Evolutionary conservation across 2,329 filamentous ascomycete species (phyloP), one percentile per base, ranked within the genome.

Genomic region (Aspergillus sp.): DNA sequence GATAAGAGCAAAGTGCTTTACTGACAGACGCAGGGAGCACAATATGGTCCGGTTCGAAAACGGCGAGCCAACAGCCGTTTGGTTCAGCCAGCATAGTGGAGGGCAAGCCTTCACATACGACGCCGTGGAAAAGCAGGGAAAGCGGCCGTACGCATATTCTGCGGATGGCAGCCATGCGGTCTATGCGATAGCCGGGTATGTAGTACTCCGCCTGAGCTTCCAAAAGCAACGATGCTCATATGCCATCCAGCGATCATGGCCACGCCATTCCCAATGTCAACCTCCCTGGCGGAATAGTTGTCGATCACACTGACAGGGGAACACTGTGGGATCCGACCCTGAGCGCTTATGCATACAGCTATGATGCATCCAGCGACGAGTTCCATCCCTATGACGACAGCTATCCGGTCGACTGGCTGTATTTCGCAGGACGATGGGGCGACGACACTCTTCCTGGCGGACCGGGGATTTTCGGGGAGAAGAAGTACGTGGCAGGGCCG

Each of bases 31-130:
- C 16, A 71, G 69, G 75, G 76, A 80, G 48, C 75, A 80, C 51
- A 76, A 71, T 34, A 78, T 79, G 74, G 63, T 82, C 19, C 74
- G 78, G 8, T 82, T 82, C 53, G 32, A 61, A 11, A 62, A 77
- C 33, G 72, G 72, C 7, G 40, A 46, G 1, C 78, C 78, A 0
- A 53, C 67, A 39, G 61, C 66, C 1, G 51, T 81, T 8, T 82
- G 75, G 74, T 80, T 69, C 48, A 74, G 68, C 32, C 77, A 81
- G 48, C 78, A 82, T 50, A 55, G 64, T 17, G 66, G 68, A 40
- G 78, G 78, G 4, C 63, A 81, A 52, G 77, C 78, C 1, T 81
- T 80, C 52, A 67, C 62, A 2, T 82, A 78, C 47, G 42, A 57
- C 3, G 61, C 67, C 2, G 60, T 72, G 1, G 66, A 78, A 40